phyloP scores from a whole-genome alignment of 148 eudicot genomes.

The Camellia lanceoleosa region DNA sequence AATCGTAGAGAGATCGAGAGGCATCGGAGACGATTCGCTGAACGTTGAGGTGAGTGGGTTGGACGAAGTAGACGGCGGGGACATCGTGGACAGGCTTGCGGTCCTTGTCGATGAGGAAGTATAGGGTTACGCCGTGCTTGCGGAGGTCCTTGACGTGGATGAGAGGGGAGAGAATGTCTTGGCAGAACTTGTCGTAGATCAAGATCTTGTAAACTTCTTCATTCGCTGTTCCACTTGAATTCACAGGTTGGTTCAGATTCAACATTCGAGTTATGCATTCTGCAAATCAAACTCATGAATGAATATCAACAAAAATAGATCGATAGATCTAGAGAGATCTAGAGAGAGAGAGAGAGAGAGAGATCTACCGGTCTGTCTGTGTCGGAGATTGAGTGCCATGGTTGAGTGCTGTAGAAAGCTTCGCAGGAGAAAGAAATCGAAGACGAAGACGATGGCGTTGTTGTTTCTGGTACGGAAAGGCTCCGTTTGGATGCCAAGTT shows the following conservation, averaged over 20 bases:
- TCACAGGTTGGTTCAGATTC: conserved; percentile 88
- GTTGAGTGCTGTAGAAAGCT: background rate
- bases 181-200: conserved; percentile 82
- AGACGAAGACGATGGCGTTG: background rate
- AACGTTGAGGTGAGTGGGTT: conserved; percentile 51
- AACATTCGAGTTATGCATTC: conserved; percentile 87
- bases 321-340: conserved; percentile 7
- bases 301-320: too few relatives aligned
- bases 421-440: background rate
- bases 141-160: conserved; percentile 92
- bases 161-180: conserved; percentile 83
- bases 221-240: conserved; percentile 62
- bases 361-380: conserved; percentile 68
- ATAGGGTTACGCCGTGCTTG: conserved; percentile 90
- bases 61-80: conserved; percentile 88
- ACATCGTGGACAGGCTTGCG: conserved; percentile 86
- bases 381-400: conserved; percentile 92
- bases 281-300: conserved; percentile 20
- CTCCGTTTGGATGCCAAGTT: background rate
- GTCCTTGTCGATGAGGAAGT: conserved; percentile 79
- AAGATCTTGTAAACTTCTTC: conserved; percentile 94
- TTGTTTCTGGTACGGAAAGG: background rate
- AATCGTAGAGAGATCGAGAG: conserved; percentile 55
- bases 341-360: background rate
- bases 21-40: conserved; percentile 69